A percentile compares a stretch with the other conserved stretches of the same genome.
These are phyloP conservation scores for Carex parvula DNA, from an alignment of 176 grass and related monocot species.

Conservation along the genomic window DNA sequence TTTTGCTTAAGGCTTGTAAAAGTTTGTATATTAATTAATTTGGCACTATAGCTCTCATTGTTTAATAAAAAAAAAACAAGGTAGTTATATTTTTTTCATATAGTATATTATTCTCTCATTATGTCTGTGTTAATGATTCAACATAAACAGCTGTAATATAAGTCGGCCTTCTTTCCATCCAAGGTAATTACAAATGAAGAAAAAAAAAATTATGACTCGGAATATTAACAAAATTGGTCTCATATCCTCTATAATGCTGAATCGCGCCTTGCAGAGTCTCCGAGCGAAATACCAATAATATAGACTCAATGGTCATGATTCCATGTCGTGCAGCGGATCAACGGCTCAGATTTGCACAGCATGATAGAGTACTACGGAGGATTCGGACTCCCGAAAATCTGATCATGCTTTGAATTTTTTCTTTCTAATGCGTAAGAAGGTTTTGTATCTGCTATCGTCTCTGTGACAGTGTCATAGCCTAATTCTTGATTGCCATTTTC, in stretches of 20 bases:
- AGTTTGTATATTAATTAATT: conserved; percentile 1
- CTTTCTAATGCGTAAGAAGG: conserved; percentile 6
- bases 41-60: not conserved
- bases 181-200: not conserved
- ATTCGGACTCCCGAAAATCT: not conserved
- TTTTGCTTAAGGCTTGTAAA: not conserved
- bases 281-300: not conserved
- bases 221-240: not conserved
- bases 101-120: not conserved
- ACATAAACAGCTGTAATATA: not conserved
- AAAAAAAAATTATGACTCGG: not conserved
- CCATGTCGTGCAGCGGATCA: not conserved
- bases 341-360: not conserved
- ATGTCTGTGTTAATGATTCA: not conserved
- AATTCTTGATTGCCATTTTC: conserved; percentile 26
- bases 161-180: not conserved
- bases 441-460: not conserved
- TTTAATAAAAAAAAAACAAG: not conserved
- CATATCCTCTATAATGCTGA: not conserved
- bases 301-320: not conserved
- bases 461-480: not conserved
- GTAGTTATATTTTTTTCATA: not conserved
- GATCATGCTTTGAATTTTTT: conserved; percentile 6
- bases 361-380: not conserved
- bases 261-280: not conserved